Conservation (phyloP, 257 asterid species). For the Solanum rostratum region DNA sequence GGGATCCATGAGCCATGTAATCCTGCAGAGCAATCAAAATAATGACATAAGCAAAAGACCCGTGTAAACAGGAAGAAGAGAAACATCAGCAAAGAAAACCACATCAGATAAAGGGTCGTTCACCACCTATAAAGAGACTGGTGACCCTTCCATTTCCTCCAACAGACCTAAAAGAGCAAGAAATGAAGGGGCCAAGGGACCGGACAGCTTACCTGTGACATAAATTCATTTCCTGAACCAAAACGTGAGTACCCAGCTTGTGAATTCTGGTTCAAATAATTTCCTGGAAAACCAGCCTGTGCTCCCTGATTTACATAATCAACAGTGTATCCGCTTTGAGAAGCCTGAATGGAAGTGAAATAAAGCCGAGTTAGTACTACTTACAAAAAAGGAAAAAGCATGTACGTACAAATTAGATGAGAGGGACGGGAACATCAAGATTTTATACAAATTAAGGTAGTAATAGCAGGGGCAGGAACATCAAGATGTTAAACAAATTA, state of each 20-base stretch:
- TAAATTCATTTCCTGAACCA: conserved; percentile 82
- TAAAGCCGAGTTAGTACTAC: neutral
- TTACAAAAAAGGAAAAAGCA: neutral
- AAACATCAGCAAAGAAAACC: neutral
- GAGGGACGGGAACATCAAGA: neutral
- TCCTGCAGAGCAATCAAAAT: conserved; percentile 37
- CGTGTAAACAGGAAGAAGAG: neutral
- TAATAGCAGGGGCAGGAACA: neutral
- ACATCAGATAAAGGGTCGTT: neutral
- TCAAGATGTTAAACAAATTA: neutral
- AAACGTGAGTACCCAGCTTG: conserved; percentile 88
- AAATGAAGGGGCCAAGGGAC: neutral
- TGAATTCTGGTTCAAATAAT: conserved; percentile 70
- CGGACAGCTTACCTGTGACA: conserved; percentile 78
- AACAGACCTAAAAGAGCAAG: neutral
- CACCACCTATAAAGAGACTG: neutral
- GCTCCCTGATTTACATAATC: conserved; percentile 77
- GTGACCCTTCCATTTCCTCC: neutral
- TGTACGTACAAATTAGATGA: neutral
- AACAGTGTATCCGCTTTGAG: conserved; percentile 82
- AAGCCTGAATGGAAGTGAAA: conserved; percentile 41
- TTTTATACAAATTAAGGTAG: neutral
- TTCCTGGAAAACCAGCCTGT: conserved; percentile 88
- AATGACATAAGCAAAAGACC: neutral
- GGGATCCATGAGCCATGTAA: conserved; percentile 86